Base-by-base conservation (phyloP, 164 flowering plant genomes). In the Kalanchoe fedtschenkoi region DNA sequence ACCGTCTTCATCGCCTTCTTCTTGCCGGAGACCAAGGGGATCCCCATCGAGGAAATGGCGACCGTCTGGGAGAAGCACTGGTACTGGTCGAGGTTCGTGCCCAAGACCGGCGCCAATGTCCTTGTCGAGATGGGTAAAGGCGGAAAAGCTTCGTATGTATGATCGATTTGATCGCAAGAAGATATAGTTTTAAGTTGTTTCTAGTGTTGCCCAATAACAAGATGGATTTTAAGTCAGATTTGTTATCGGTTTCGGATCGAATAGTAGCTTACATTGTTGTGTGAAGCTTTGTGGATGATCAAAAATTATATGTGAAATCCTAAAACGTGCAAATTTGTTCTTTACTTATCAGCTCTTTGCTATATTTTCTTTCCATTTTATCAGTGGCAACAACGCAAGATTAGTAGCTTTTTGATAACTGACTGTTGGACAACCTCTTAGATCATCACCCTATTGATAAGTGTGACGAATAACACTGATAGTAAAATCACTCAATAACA, bases 1-100 rank as follows among this genome's bases (percentile, higher is more conserved):
- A 74, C 91, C 3, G 1, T 75, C 13, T 88, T 86, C 64, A 39
- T 88, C 16, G 75, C 47, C 82, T 64, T 72, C 37, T 81, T 88
- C 77, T 58, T 91, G 72, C 97, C 97, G 0, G 96, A 88, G 75
- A 88, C 97, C 0, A 91, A 91, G 73, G 78, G 78, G 3, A 72
- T 86, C 6, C 96, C 93, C 1, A 86, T 88, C 46, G 95, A 89
- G 67, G 92, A 89, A 66, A 85, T 89, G 95, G 34, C 33, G 0
- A 11, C 26, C 0, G 90, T 91, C 14, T 91, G 97, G 96, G 78
- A 73, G 78, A 19, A 68, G n/a, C 96, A 88, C 39, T 80, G 87
- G 88, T 91, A 62, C 69, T 91, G 97, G 97, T 62, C 74, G 2
- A 75, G 75, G 54, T 87, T 65, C 65, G 72, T 86, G 35, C 61